Evolutionary conservation across 2,329 filamentous ascomycete species (phyloP).

Genomic region (Penicillium sp.): DNA sequence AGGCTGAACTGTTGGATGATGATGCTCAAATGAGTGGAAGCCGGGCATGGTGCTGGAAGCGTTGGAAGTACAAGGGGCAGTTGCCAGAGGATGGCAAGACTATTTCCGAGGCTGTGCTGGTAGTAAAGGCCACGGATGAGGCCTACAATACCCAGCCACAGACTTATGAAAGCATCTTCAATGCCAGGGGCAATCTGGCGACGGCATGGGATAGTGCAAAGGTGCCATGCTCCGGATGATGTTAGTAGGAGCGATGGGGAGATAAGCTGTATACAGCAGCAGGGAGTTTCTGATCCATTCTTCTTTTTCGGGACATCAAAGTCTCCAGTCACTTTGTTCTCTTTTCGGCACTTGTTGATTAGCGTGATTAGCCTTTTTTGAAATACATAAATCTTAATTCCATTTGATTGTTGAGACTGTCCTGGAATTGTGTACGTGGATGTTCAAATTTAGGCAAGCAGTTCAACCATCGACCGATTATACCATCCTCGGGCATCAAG

Average conservation of each 20-base stretch:
- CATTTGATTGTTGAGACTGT: not conserved
- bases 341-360: not conserved
- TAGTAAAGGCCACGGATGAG: conserved; percentile 69
- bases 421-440: too few species aligned
- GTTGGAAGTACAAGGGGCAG: conserved; percentile 56
- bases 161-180: conserved; percentile 2
- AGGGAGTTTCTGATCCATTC: not conserved
- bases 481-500: too few species aligned
- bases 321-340: not conserved
- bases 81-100: conserved; percentile 49
- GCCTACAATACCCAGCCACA: conserved; percentile 66
- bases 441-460: too few species aligned
- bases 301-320: not conserved
- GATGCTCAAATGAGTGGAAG: conserved; percentile 29
- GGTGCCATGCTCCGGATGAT: not conserved
- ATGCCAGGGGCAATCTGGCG: conserved; percentile 1
- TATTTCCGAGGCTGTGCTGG: conserved; percentile 44
- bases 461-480: too few species aligned
- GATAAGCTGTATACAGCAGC: not conserved
- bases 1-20: conserved; percentile 46
- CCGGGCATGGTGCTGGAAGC: conserved; percentile 65
- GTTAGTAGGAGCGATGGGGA: not conserved
- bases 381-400: not conserved
- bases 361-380: not conserved
- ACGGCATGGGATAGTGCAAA: conserved; percentile 3